These are phyloP conservation scores for Coemansia sp. DNA, from an alignment of 192 early-diverging fungal genomes.

Conservation along the genomic window DNA sequence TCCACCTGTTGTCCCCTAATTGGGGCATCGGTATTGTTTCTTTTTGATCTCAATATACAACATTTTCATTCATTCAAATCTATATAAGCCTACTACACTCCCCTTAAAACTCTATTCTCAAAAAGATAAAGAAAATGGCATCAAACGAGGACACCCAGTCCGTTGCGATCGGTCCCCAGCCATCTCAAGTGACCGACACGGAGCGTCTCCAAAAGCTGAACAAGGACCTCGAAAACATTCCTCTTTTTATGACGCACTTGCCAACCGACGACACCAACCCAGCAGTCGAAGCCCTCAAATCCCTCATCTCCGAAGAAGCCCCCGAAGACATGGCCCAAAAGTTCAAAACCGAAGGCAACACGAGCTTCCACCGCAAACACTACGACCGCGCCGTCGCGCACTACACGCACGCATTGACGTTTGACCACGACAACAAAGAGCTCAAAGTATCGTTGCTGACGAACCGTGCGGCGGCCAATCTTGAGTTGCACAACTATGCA, in stretches of 20 bases:
- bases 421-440: conserved; percentile 66
- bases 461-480: conserved; percentile 90
- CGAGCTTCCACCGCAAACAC: conserved; percentile 73
- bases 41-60: no score
- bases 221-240: conserved; percentile 70
- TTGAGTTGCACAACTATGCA: conserved; percentile 85
- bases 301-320: conserved; percentile 86
- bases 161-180: conserved; percentile 19
- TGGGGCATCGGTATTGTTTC: no score
- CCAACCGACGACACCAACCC: conserved; percentile 75
- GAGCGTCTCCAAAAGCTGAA: conserved; percentile 52
- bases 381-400: conserved; percentile 78
- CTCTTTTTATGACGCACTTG: conserved; percentile 89
- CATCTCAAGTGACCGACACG: conserved; percentile 14
- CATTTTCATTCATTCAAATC: no score
- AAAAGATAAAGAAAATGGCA: no score
- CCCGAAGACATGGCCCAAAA: conserved; percentile 90
- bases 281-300: conserved; percentile 77
- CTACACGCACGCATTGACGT: conserved; percentile 86
- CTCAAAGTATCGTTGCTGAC: conserved; percentile 79
- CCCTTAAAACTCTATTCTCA: no score
- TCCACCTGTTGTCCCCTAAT: no score
- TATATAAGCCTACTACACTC: no score
- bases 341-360: conserved; percentile 97
- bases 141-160: no score